Base-by-base conservation (phyloP, 2,329 filamentous ascomycete genomes). In the Aspergillus alliaceus region DNA sequence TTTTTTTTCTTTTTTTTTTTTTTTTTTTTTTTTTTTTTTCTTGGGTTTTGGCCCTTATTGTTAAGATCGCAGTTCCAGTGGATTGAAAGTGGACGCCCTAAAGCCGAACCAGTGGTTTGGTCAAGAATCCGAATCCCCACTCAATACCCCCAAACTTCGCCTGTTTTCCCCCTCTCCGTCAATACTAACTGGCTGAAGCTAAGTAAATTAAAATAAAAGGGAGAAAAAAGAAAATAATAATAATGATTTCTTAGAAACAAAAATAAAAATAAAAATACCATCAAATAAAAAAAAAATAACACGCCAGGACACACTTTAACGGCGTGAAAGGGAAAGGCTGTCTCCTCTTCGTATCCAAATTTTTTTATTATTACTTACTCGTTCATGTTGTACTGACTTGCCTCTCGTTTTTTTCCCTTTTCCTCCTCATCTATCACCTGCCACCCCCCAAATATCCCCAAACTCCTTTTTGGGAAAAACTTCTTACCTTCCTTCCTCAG, bases 381-480 rank as follows among this genome's bases (percentile, higher is more conserved):
- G n/a, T n/a, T n/a, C n/a, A 12, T n/a, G 32, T 5, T 5, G 27
- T 29, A 35, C 12, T 35, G 15, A 40, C 42, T 42, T 32, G 14
- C 24, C 35, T 53, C 37, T 31, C n/a, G 35, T 29, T 42, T 51
- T 46, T 39, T 51, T 40, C 35, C 34, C 50, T 22, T 50, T 34
- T 54, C 39, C 18, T 20, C 11, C 27, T 48, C 54, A 51, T 53
- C 31, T 46, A 42, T 50, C 25, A 47, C 53, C 46, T 42, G 35
- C 55, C 39, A n/a, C n/a, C 32, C 48, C 49, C 39, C 42, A n/a
- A 31, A 20, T 32, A 48, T 56, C 50, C n/a, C 31, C 57, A 58
- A 24, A 44, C 59, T 57, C 59, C 51, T 51, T 40, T 54, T 58
- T 47, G 58, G 60, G 53, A 60, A 58, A 27, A 34, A 14, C 40